A percentile compares a stretch with the other conserved stretches of the same genome.
phyloP scores from a whole-genome alignment of 2,329 filamentous ascomycete species.

The Tolypocladium sp. region DNA sequence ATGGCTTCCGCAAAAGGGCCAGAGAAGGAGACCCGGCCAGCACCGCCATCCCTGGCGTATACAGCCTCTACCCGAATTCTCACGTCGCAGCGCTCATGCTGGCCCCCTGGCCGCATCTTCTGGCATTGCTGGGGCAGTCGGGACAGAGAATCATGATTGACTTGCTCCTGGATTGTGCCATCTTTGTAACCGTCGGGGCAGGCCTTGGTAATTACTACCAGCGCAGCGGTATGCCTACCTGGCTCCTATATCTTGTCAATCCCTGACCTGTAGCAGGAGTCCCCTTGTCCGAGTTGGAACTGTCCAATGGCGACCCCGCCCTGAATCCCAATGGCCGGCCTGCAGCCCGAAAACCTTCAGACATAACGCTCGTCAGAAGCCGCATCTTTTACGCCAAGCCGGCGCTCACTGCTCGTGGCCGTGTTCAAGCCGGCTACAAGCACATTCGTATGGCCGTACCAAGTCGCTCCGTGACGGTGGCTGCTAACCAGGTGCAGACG shows the following conservation, averaged over 20 bases:
- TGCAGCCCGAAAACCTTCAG: conserved; percentile 32
- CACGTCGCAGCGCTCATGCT: conserved; percentile 61
- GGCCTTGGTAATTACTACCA: conserved; percentile 64
- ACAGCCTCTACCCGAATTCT: conserved; percentile 55
- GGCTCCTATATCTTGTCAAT: background rate
- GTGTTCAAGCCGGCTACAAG: conserved; percentile 64
- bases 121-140: conserved; percentile 63
- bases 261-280: conserved; percentile 24
- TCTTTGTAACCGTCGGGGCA: conserved; percentile 58
- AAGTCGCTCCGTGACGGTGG: no score
- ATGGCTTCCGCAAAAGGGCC: conserved; percentile 60
- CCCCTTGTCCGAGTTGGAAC: conserved; percentile 39
- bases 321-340: background rate
- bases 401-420: conserved; percentile 56
- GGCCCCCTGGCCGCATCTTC: conserved; percentile 65
- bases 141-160: conserved; percentile 72
- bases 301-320: background rate
- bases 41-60: conserved; percentile 55
- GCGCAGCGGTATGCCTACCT: conserved; percentile 56
- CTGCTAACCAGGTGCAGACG: conserved; percentile 45
- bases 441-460: conserved; percentile 61
- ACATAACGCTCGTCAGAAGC: conserved; percentile 69
- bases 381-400: conserved; percentile 81
- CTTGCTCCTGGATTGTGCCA: conserved; percentile 65
- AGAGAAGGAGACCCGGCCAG: conserved; percentile 16